Evolutionary conservation across 1,284 basidiomycete species (phyloP).

Genomic region (Microbotryum silenes-acaulis): DNA sequence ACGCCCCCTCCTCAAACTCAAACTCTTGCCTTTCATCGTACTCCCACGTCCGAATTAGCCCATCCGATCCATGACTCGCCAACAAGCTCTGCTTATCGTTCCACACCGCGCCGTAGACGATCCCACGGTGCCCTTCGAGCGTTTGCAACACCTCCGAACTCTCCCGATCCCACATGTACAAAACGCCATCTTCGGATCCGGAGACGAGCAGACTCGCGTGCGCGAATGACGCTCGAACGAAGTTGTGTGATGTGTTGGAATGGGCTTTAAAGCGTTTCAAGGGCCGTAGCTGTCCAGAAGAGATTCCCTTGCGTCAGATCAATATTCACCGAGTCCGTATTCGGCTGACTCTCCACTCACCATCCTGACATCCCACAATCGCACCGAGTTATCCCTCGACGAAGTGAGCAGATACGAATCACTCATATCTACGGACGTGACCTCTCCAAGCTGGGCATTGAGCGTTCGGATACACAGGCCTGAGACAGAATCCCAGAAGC

Average conservation of each 20-base stretch:
- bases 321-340: conserved; percentile 20
- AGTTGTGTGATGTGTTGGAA: conserved; percentile 48
- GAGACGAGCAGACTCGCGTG: conserved; percentile 43
- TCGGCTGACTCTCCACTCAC: conserved; percentile 27
- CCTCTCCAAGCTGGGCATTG: conserved; percentile 46
- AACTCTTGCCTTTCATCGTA: conserved; percentile 9
- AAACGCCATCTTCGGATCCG: conserved; percentile 43
- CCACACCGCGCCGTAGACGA: conserved; percentile 45
- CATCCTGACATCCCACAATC: conserved; percentile 43
- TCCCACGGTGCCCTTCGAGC: conserved; percentile 36
- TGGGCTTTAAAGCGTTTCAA: conserved; percentile 46
- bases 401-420: conserved; percentile 45
- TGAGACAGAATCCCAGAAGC: conserved; percentile 47
- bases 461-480: conserved; percentile 45
- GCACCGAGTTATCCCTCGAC: conserved; percentile 47
- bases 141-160: conserved; percentile 38
- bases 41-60: conserved; percentile 44
- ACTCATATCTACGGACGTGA: conserved; percentile 46
- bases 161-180: conserved; percentile 41
- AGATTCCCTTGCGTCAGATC: not conserved
- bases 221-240: conserved; percentile 45
- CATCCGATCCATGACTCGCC: conserved; percentile 45
- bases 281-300: conserved; percentile 39
- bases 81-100: conserved; percentile 40
- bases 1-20: too few relatives aligned